These are phyloP conservation scores for Agrostemma githago DNA, from an alignment of 148 eudicot genomes.

Conservation along the genomic window DNA sequence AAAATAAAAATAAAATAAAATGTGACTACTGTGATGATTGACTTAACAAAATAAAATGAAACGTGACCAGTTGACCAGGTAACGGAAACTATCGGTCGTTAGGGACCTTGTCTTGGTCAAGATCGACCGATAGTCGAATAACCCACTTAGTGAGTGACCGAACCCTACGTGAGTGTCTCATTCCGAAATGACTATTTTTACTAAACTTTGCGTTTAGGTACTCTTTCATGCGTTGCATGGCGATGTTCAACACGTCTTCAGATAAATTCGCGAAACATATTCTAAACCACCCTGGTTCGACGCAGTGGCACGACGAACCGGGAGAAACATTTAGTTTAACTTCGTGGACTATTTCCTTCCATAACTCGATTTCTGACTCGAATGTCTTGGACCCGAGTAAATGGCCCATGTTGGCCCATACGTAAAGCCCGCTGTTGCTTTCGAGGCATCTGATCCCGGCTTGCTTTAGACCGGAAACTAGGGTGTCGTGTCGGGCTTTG, in stretches of 20 bases:
- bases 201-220: slow-evolving; percentile 32
- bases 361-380: slow-evolving; percentile 60
- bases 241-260: slow-evolving; percentile 41
- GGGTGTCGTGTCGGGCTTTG: slow-evolving; percentile 30
- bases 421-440: slow-evolving; percentile 60
- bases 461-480: slow-evolving; percentile 42
- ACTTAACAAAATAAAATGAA: not conserved
- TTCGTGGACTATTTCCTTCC: slow-evolving; percentile 61
- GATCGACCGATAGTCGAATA: slow-evolving; percentile 65
- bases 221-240: slow-evolving; percentile 48
- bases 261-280: slow-evolving; percentile 72
- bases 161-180: slow-evolving; percentile 35
- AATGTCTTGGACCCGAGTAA: slow-evolving; percentile 42
- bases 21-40: not conserved
- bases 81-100: slow-evolving; percentile 27
- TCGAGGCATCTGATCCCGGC: slow-evolving; percentile 52
- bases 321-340: slow-evolving; percentile 67
- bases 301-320: slow-evolving; percentile 73
- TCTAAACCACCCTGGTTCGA: slow-evolving; percentile 83
- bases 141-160: slow-evolving; percentile 66
- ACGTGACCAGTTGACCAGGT: not conserved
- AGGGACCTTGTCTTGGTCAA: slow-evolving; percentile 35
- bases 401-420: slow-evolving; percentile 76
- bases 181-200: slow-evolving; percentile 18
- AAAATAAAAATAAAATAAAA: not conserved